Base-by-base conservation (phyloP, 805 yeast species). In the Diddensiella santjacobensis region DNA sequence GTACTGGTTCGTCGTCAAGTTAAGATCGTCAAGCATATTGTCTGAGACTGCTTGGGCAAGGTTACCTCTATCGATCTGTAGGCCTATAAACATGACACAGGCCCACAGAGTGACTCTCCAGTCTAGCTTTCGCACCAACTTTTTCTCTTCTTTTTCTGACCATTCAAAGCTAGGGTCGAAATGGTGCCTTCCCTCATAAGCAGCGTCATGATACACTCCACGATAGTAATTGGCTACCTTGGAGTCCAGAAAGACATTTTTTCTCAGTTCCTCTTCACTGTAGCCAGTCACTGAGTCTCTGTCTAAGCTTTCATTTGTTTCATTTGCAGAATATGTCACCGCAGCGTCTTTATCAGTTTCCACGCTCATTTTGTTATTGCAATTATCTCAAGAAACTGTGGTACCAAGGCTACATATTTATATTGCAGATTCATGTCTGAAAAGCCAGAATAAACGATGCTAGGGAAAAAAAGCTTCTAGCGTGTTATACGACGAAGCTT, bases 141-240 rank as follows among this genome's bases (percentile, higher is more conserved):
- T 68, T 29, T 63, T 50, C 51, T 82, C 86, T 55, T 80, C 84
- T 41, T 71, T 66, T 5, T 53, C 55, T 0, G 77, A 68, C 87
- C 86, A 82, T 5, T 70, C 66, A 36, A 80, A 72, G 0, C 69
- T 67, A 0, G 85, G 82, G 59, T 83, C 86, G 57, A 81, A 76
- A 11, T 70, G 68, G 26, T 42, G 46, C 5, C 49, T 37, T 19
- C 44, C 44, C 33, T 49, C 53, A 36, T 45, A 49, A 15, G 72
- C 40, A 1, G 77, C 61, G 2, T 61, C 54, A 36, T 78, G 79
- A 56, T 80, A 80, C 4, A 78, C 37, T 0, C 64, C 56, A 3
- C 64, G 54, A 58, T 77, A 80, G 57, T 72, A 63, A 30, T 70
- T 71, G 2, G 77, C 80, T 2, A 73, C 69, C 3, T 55, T 64